phyloP scores from a whole-genome alignment of 2,329 filamentous ascomycete genomes.

The Mariannaea elegans region DNA sequence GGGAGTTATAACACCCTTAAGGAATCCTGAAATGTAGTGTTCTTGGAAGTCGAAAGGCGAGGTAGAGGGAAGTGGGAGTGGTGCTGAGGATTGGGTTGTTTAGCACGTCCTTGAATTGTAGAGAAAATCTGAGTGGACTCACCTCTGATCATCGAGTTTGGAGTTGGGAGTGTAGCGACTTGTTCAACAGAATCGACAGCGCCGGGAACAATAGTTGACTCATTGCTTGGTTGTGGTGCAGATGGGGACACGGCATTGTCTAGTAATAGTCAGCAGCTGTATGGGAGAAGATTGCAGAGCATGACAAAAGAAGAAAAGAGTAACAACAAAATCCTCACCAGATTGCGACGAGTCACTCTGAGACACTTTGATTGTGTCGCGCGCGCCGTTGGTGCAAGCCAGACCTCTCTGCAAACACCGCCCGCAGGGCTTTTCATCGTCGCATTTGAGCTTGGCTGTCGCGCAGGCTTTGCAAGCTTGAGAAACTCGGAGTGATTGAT shows the following conservation, averaged over 20 bases:
- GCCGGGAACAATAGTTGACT: neutral
- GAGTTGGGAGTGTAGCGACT: constrained; percentile 11
- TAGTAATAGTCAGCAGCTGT: neutral
- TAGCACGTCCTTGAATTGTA: neutral
- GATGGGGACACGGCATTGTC: constrained; percentile 7
- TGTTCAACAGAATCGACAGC: constrained; percentile 15
- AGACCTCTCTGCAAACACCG: constrained; percentile 20
- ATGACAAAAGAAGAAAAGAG: neutral
- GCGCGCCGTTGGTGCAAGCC: constrained; percentile 12
- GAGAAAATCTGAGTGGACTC: neutral
- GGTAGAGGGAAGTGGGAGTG: neutral
- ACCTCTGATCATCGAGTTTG: constrained; percentile 17
- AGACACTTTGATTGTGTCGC: constrained; percentile 17
- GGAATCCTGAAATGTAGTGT: constrained; percentile 19
- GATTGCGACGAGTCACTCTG: constrained; percentile 16
- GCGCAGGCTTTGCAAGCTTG: constrained; percentile 28
- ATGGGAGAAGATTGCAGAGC: neutral
- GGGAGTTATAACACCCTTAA: no score
- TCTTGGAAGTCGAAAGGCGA: constrained; percentile 21
- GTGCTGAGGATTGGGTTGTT: constrained; percentile 7
- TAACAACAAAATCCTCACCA: neutral
- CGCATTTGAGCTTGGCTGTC: constrained; percentile 26
- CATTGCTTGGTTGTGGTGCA: neutral
- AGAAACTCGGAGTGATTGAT: constrained; percentile 20
- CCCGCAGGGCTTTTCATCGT: constrained; percentile 22